Base-by-base conservation (phyloP, 495 filamentous ascomycete genomes). In the Acidomyces sp. region DNA sequence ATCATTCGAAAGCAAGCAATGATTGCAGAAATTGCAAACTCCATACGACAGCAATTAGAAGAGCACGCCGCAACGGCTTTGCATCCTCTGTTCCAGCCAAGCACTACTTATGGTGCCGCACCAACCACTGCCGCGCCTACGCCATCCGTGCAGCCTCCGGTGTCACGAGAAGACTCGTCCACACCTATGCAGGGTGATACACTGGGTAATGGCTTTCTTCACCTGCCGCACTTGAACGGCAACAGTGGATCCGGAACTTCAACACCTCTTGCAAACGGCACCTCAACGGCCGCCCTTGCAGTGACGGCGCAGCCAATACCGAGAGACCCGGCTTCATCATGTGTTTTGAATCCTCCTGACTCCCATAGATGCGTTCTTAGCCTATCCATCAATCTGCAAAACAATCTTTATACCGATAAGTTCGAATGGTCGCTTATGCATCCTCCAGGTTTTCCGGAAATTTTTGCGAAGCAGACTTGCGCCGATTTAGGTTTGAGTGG, bases 371-470 rank as follows among this genome's bases (percentile, higher is more conserved):
- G 85, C 55, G 78, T 96, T 56, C 74, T 96, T 53, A 83, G 69
- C 35, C 71, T 99, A 17, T 93, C 82, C 58, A 85, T 99, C 52
- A 94, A 93, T 49, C 71, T 96, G 16, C 79, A 82, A 36, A 93
- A 93, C 46, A 77, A 81, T 41, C 75, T 96, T 13, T 96, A 93
- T 60, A 88, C 82, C 3, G 90, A 99, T 68, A 93, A 83, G 58
- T 96, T 99, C 50, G 90, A 99, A 57, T 99, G 90, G 90, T 95
- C 90, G 13, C 67, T 99, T 3, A 71, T 95, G 6, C 85, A 95
- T 55, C 85, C 86, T 3, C 78, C 82, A 0, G 86, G 92, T 11
- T 80, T 90, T 39, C 84, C 90, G 7, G 90, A 99, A 59, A 72
- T 77, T 27, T 96, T 96, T 59, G 92, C 90, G 32, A 82, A 82